Conservation (phyloP, 2,329 filamentous ascomycete species). For the Lithohypha guttulata region DNA sequence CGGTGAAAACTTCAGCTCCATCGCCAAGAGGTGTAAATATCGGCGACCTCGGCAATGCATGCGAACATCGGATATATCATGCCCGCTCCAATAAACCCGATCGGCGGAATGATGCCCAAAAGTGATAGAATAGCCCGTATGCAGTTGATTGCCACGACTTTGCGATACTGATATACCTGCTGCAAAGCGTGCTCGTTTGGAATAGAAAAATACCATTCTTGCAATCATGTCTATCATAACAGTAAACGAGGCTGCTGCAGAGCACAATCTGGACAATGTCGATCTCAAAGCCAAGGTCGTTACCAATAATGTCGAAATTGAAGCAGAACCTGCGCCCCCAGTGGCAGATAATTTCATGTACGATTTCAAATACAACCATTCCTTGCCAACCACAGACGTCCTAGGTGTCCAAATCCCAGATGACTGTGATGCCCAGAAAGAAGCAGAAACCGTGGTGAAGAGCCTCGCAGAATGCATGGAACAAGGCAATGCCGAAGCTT, state of each 20-base stretch:
- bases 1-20: not conserved
- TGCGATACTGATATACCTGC: too few species aligned
- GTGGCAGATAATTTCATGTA: constrained; percentile 34
- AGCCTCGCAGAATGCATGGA: constrained; percentile 16
- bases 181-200: too few species aligned
- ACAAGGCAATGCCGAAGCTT: constrained; percentile 18
- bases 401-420: constrained; percentile 24
- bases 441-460: constrained; percentile 9
- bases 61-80: too few species aligned
- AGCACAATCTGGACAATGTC: constrained; percentile 4
- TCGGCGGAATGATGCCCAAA: too few species aligned
- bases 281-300: constrained; percentile 10
- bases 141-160: too few species aligned
- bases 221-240: constrained; percentile 7
- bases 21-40: not conserved
- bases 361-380: constrained; percentile 32
- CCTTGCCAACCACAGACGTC: constrained; percentile 26
- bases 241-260: not conserved
- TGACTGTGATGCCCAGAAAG: constrained; percentile 18
- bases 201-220: too few species aligned
- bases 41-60: not conserved
- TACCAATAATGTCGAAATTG: constrained; percentile 7
- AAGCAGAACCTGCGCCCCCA: constrained; percentile 13
- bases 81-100: too few species aligned
- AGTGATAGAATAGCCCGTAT: too few species aligned